Evolutionary conservation across 371 early-diverging fungal genomes (phyloP).

Genomic region (Cladochytrium tenue): DNA sequence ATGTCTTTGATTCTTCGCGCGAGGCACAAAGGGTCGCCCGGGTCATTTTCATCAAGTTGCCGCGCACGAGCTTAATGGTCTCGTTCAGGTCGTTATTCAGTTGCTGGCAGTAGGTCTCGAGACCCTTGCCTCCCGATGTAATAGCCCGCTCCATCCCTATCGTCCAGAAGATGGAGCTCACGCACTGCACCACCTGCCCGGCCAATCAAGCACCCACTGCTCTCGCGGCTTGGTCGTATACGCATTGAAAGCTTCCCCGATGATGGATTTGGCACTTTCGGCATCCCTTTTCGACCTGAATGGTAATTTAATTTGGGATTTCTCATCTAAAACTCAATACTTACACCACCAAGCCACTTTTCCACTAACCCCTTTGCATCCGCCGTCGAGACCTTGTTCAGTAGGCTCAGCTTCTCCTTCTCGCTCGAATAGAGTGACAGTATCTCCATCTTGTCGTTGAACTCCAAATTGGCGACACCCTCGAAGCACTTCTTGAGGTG

Average conservation of each 20-base stretch:
- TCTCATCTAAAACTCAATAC: too few relatives aligned
- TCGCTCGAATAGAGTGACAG: slow-evolving; percentile 54
- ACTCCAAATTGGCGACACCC: slow-evolving; percentile 55
- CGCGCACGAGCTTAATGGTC: slow-evolving; percentile 51
- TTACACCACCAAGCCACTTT: slow-evolving; percentile 61
- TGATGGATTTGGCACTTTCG: slow-evolving; percentile 44
- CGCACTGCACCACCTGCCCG: slow-evolving; percentile 55
- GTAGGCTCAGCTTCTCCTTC: slow-evolving; percentile 53
- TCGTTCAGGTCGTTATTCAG: slow-evolving; percentile 42
- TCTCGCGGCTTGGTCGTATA: slow-evolving; percentile 43
- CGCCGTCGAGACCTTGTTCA: slow-evolving; percentile 47
- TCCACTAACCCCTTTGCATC: slow-evolving; percentile 62
- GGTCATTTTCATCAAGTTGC: slow-evolving; percentile 53
- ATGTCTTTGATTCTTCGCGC: slow-evolving; percentile 39
- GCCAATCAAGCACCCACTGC: slow-evolving; percentile 56
- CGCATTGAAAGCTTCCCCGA: slow-evolving; percentile 48
- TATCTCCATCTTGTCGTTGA: slow-evolving; percentile 55
- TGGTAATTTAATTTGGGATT: too few relatives aligned
- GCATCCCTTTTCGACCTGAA: slow-evolving; percentile 56
- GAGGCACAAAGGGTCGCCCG: slow-evolving; percentile 53
- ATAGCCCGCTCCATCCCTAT: slow-evolving; percentile 48
- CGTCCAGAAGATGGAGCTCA: slow-evolving; percentile 55
- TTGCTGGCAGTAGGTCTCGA: slow-evolving; percentile 38
- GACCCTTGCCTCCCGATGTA: slow-evolving; percentile 33
- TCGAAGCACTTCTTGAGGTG: slow-evolving; percentile 62